These are phyloP conservation scores for Suhomyces kunorum DNA, from an alignment of 1,139 yeast species.

Conservation along the genomic window DNA sequence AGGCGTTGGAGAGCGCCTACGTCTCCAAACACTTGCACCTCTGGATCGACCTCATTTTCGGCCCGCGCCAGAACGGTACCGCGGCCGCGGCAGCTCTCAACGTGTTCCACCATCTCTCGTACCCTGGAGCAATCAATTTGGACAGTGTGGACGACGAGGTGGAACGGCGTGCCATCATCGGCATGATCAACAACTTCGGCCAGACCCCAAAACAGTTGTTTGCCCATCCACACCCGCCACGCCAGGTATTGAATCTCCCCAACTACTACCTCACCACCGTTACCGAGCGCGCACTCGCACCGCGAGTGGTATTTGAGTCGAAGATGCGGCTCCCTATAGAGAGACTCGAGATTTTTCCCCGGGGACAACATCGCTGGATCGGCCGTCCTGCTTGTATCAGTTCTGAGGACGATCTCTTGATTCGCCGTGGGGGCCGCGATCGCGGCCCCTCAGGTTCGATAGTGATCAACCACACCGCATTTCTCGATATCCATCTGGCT, in stretches of 20 bases:
- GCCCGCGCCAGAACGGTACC: constrained; percentile 71
- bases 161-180: constrained; percentile 74
- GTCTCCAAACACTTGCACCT: constrained; percentile 72
- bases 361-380: constrained; percentile 43
- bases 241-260: constrained; percentile 42
- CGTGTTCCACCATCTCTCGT: constrained; percentile 79
- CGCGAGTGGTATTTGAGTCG: constrained; percentile 39
- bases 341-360: constrained; percentile 40
- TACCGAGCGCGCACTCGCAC: constrained; percentile 22
- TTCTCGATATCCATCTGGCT: constrained; percentile 42
- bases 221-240: constrained; percentile 59
- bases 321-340: constrained; percentile 37
- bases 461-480: constrained; percentile 42
- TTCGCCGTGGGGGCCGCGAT: constrained; percentile 37
- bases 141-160: constrained; percentile 70
- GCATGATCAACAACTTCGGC: constrained; percentile 86
- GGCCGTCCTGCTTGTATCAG: constrained; percentile 44
- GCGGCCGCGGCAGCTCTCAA: constrained; percentile 66
- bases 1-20: constrained; percentile 78
- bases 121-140: constrained; percentile 77
- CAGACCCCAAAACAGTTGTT: constrained; percentile 81
- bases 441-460: constrained; percentile 37
- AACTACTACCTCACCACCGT: constrained; percentile 33
- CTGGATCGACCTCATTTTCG: constrained; percentile 86
- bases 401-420: constrained; percentile 40